Percentiles rank a stretch among this genome's conserved stretches.
Conservation (phyloP, 129 eudicot genomes). For the Flaveria linearis region DNA sequence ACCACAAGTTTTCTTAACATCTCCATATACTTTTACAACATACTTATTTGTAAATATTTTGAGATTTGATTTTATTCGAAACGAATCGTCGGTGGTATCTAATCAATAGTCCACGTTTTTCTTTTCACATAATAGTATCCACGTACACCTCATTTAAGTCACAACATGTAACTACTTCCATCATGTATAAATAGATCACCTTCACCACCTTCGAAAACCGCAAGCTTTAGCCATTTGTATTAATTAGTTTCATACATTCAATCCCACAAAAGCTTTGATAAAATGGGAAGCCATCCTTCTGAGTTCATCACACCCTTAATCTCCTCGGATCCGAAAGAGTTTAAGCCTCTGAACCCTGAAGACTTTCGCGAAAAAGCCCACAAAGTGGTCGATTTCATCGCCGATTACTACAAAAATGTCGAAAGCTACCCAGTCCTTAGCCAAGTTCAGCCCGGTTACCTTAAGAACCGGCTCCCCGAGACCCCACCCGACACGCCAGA, state of each 20-base stretch:
- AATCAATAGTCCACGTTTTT: too few species aligned
- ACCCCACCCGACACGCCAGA: slow-evolving; percentile 42
- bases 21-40: too few species aligned
- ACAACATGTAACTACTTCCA: too few species aligned
- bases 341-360: slow-evolving; percentile 40
- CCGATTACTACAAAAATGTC: slow-evolving; percentile 41
- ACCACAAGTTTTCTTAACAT: too few species aligned
- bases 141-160: too few species aligned
- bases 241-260: not conserved
- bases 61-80: too few species aligned
- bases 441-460: slow-evolving; percentile 46
- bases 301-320: not conserved
- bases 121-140: too few species aligned
- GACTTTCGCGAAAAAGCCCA: slow-evolving; percentile 50
- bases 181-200: too few species aligned
- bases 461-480: slow-evolving; percentile 33
- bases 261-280: not conserved
- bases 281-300: slow-evolving; percentile 38
- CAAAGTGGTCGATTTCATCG: slow-evolving; percentile 38
- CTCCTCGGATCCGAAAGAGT: slow-evolving; percentile 7
- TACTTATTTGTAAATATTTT: too few species aligned
- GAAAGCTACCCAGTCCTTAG: slow-evolving; percentile 38
- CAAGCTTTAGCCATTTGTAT: too few species aligned
- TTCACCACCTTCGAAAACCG: not conserved
- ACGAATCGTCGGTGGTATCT: too few species aligned